phyloP scores from a whole-genome alignment of 352 stramenopile species.

The Globisporangium megalacanthum region DNA sequence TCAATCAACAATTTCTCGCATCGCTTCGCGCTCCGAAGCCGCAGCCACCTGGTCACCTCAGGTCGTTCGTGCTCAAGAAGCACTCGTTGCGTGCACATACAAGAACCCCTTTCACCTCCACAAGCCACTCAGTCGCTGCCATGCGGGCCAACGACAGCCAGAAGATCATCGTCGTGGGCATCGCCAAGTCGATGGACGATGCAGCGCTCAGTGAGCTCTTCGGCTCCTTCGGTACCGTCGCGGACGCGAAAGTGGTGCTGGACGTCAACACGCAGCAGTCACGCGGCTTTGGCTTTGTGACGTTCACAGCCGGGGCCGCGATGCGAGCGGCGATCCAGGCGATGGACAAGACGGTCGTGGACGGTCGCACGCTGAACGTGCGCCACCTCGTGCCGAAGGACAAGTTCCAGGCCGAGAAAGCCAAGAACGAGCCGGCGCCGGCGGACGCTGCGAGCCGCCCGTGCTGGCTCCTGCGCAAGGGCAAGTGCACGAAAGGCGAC shows the following conservation, averaged over 20 bases:
- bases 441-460: constrained; percentile 37
- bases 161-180: constrained; percentile 83
- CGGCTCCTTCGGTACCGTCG: constrained; percentile 58
- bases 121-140: background rate
- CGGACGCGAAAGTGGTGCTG: constrained; percentile 68
- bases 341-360: constrained; percentile 70
- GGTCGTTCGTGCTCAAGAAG: background rate
- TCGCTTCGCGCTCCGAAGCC: background rate
- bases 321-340: constrained; percentile 70
- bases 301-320: constrained; percentile 60
- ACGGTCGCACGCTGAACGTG: constrained; percentile 72
- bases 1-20: background rate
- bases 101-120: constrained; percentile 1
- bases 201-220: constrained; percentile 67
- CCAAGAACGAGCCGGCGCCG: constrained; percentile 21
- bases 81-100: background rate
- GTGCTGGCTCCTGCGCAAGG: constrained; percentile 74
- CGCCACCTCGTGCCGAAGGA: constrained; percentile 69
- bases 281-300: constrained; percentile 80
- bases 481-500: constrained; percentile 69
- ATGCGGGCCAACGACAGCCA: constrained; percentile 77
- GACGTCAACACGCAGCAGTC: constrained; percentile 54
- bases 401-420: constrained; percentile 48
- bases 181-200: constrained; percentile 73
- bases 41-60: background rate